Evolutionary conservation across 371 early-diverging fungal species (phyloP), one percentile per base, ranked within the genome.

Genomic region (Cokeromyces recurvatus): DNA sequence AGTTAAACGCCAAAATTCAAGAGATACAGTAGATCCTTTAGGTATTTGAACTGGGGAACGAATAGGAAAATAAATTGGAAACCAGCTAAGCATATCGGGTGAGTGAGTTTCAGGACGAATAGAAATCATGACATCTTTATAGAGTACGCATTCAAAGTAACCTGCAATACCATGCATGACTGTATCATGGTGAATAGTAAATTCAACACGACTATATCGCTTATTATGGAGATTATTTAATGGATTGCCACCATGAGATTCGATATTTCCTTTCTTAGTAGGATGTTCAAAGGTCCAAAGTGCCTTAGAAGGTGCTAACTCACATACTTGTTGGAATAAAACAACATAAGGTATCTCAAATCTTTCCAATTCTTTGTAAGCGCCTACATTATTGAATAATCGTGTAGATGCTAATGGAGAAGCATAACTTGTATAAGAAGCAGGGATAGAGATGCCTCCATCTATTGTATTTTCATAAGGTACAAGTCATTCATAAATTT

Each of bases 81-180:
- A 97, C 98, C 98, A 97, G 54, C 90, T 89, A 54, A 89, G 87
- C 98, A 97, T 96, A 2, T 76, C 90, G 8, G 87, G 81, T 1
- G 95, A 89, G 56, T 95, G 94, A 0, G 89, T 88, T 5, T 56
- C 55, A 6, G 96, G 96, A 29, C 81, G 78, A 51, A 91, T 97
- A 12, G 91, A 90, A 32, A 96, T 71, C 52, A 68, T 76, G 1
- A 94, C 85, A 47, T 89, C 75, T 43, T 85, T 85, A 71, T 94
- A 95, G 19, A 97, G 77, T 16, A 78, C 77, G 0, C 91, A 71
- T 46, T 94, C 94, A 72, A 97, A 97, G 62, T 92, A 97, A 12
- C 95, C 98, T 3, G 95, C 93, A 15, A 97, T 53, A 3, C 98
- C 98, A 61, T 97, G 94, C 69, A 94, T 74, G 46, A 89, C 68